A percentile compares a stretch with the other conserved stretches of the same genome.
Conservation (phyloP, 805 yeast species). For the Alloascoidea africana region DNA sequence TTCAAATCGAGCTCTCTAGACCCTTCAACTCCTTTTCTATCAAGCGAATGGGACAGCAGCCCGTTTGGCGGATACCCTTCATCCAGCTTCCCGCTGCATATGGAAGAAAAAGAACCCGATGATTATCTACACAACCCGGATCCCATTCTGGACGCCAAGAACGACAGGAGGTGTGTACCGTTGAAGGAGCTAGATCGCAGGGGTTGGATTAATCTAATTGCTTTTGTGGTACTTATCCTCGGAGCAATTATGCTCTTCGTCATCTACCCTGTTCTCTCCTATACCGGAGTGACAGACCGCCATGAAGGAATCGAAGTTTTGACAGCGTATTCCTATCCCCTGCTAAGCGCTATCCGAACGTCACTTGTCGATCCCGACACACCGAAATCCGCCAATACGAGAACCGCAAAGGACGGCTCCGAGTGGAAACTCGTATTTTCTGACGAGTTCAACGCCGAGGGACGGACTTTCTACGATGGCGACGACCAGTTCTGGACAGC, state of each 20-base stretch:
- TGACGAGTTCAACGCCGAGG: slow-evolving; percentile 83
- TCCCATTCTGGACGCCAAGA: slow-evolving; percentile 80
- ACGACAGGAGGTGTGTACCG: slow-evolving; percentile 37
- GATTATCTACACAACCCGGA: slow-evolving; percentile 94
- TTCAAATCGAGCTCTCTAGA: too few relatives aligned
- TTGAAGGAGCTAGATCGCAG: slow-evolving; percentile 18
- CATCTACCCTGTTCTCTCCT: slow-evolving; percentile 72
- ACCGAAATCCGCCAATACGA: slow-evolving; percentile 34
- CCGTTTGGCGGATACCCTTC: slow-evolving; percentile 98
- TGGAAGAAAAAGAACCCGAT: slow-evolving; percentile 91
- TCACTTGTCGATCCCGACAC: slow-evolving; percentile 61
- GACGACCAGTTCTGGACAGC: slow-evolving; percentile 91
- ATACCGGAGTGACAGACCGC: slow-evolving; percentile 41
- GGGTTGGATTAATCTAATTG: slow-evolving; percentile 17
- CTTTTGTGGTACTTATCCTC: slow-evolving; percentile 34
- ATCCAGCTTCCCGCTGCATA: slow-evolving; percentile 72
- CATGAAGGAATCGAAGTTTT: slow-evolving; percentile 21
- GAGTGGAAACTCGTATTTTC: slow-evolving; percentile 69
- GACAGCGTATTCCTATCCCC: slow-evolving; percentile 41
- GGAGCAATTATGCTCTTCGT: slow-evolving; percentile 61
- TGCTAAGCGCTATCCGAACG: slow-evolving; percentile 42
- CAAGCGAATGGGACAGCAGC: too few relatives aligned
- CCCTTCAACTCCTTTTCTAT: too few relatives aligned
- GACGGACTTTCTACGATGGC: slow-evolving; percentile 78
- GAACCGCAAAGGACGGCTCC: slow-evolving; percentile 43